Evolutionary conservation across 1,284 basidiomycete species (phyloP).

Genomic region (Ustilago shanxiensis): DNA sequence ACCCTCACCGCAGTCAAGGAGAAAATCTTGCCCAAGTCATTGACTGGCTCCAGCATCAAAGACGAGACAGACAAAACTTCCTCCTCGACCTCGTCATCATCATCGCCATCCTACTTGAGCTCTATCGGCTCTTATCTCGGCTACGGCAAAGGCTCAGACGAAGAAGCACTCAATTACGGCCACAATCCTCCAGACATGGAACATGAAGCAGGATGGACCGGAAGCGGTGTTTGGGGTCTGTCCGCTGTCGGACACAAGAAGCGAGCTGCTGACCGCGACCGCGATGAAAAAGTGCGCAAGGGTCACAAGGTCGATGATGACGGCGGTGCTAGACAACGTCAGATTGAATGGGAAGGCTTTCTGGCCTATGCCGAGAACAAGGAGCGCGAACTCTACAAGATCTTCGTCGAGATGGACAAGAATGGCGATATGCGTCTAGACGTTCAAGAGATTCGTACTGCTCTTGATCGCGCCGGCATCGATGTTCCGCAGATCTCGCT

Average conservation of each 20-base stretch:
- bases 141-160: conserved; percentile 26
- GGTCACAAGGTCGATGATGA: conserved; percentile 56
- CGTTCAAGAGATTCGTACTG: conserved; percentile 58
- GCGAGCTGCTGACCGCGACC: conserved; percentile 46
- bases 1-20: conserved; percentile 35
- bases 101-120: conserved; percentile 23
- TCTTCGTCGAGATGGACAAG: conserved; percentile 67
- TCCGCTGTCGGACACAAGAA: conserved; percentile 58
- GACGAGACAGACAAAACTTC: conserved; percentile 1
- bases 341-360: conserved; percentile 70
- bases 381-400: conserved; percentile 67
- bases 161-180: conserved; percentile 18
- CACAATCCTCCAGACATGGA: conserved; percentile 53
- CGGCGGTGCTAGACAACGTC: conserved; percentile 59
- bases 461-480: conserved; percentile 63
- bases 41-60: conserved; percentile 10
- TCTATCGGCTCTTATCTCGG: conserved; percentile 45
- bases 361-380: conserved; percentile 68
- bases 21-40: conserved; percentile 29
- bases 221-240: conserved; percentile 68
- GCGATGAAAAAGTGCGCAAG: conserved; percentile 44
- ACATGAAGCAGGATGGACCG: conserved; percentile 68
- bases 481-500: conserved; percentile 57
- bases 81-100: conserved; percentile 22
- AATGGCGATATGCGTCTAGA: conserved; percentile 67